Base-by-base conservation (phyloP, 2,329 filamentous ascomycete species). In the Alternaria sp. region DNA sequence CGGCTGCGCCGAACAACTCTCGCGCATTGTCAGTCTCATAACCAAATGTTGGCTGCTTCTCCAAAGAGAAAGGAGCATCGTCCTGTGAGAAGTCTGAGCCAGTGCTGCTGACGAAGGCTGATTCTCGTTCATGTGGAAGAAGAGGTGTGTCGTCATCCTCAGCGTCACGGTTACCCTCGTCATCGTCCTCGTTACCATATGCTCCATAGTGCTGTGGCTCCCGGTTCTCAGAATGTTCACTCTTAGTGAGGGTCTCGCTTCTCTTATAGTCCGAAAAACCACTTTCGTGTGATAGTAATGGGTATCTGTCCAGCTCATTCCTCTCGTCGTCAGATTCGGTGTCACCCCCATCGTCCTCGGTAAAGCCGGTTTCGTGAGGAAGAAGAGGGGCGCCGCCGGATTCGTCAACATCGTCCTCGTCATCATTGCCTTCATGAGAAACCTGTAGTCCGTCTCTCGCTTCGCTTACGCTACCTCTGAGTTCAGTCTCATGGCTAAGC, bases 221-320 rank as follows among this genome's bases (percentile, higher is more conserved):
- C 20, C 57, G 57, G 9, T 59, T 52, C 7, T 56, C 54, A 7
- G 34, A 24, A 30, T 68, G 44, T 61, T 68, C 44, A 67, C 67
- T 57, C 30, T 62, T 49, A 65, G 67, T 60, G 65, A 43, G 51
- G 7, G 44, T 49, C 51, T 63, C 65, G 55, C 66, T 64, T 54
- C 36, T 46, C 49, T 55, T 62, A 44, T 60, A 56, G 32, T 59
- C 54, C 49, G 72, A 48, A 56, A 64, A 62, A 5, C 61, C 62
- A 54, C 74, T 74, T 62, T 81, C 79, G 39, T 81, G 78, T 22
- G 73, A 70, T 43, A 81, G 65, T 1, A 80, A 69, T 20, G 78
- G 79, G 20, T 69, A 65, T 8, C 67, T 58, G 26, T 73, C 69
- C 16, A 69, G 64, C 22, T 75, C 71, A 38, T 73, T 53, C 30